Base-by-base conservation (phyloP, 352 stramenopile genomes). In the Phytophthora tubulina region DNA sequence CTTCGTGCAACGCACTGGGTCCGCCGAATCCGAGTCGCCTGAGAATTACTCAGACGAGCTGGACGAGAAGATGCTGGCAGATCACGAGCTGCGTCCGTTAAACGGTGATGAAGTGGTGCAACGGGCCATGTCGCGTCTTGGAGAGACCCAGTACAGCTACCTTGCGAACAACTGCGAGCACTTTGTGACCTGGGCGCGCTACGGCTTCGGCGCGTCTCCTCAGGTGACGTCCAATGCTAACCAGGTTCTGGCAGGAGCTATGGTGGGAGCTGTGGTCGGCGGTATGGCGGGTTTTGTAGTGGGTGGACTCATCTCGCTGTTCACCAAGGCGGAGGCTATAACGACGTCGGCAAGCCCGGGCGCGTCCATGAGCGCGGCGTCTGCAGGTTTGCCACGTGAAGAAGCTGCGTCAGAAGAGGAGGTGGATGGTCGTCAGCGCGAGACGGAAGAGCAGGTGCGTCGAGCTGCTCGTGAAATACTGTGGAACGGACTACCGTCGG, bases 121-220 rank as follows among this genome's bases (percentile, higher is more conserved):
- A 2, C 82, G 85, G 32, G 85, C 85, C 32, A 76, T 78, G 53
- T 72, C 74, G 39, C 72, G 80, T 9, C 77, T 93, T 10, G 82
- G 84, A 44, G 83, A 89, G 67, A 69, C 62, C 31, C 69, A 78
- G 32, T 93, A 93, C 71, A 77, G 81, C 54, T 86, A 51, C 21
- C 36, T 93, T 39, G 62, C 31, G 5, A 75, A 87, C 75, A 93
- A 93, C 59, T 93, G 85, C 76, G 85, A 93, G 58, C 85, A 93
- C 66, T 93, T 93, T 73, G 85, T 91, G 45, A 91, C 85, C 49
- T 93, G 82, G 85, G 85, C 82, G 11, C 74, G 84, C 38, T 91
- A 93, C 60, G 82, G 82, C 15, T 63, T 80, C 10, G 77, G 79
- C 3, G 72, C 79, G 51, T 93, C 85, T 36, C 85, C 84, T 31